Conservation (phyloP, 805 yeast species). For the Tetrapisispora taiwanensis region DNA sequence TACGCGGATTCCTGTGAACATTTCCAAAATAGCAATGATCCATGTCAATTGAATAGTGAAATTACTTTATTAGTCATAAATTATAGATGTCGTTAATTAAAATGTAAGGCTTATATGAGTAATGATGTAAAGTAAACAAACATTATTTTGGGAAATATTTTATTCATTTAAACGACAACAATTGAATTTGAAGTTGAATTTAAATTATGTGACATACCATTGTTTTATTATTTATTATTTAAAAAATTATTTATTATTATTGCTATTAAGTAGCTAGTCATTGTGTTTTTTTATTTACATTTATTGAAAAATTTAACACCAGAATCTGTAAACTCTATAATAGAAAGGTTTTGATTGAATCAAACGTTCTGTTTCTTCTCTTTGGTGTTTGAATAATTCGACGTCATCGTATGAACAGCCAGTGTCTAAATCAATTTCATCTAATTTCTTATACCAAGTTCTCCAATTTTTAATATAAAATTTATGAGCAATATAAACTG, state of each 20-base stretch:
- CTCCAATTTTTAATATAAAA: slow-evolving; percentile 33
- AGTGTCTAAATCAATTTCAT: slow-evolving; percentile 48
- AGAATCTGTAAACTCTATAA: slow-evolving; percentile 27
- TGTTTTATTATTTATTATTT: too few species aligned
- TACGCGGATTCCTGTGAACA: too few species aligned
- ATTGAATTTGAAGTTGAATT: too few species aligned
- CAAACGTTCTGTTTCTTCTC: slow-evolving; percentile 23
- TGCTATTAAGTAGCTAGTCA: too few species aligned
- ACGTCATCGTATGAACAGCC: slow-evolving; percentile 48
- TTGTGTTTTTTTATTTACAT: too few species aligned
- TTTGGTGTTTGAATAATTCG: slow-evolving; percentile 37
- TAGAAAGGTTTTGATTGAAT: slow-evolving; percentile 26
- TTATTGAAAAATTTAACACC: slow-evolving; percentile 21
- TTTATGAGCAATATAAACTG: slow-evolving; percentile 49
- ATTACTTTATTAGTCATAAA: background rate
- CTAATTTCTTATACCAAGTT: slow-evolving; percentile 31
- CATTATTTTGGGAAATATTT: too few species aligned
- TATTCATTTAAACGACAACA: too few species aligned
- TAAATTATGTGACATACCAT: too few species aligned
- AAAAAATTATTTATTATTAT: too few species aligned
- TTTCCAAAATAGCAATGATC: background rate
- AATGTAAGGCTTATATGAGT: too few species aligned
- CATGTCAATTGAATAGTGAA: background rate
- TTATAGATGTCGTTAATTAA: too few species aligned
- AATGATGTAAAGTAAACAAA: too few species aligned